Evolutionary conservation across 495 filamentous ascomycete genomes (phyloP).

Genomic region (Lasiosphaeria hispida): DNA sequence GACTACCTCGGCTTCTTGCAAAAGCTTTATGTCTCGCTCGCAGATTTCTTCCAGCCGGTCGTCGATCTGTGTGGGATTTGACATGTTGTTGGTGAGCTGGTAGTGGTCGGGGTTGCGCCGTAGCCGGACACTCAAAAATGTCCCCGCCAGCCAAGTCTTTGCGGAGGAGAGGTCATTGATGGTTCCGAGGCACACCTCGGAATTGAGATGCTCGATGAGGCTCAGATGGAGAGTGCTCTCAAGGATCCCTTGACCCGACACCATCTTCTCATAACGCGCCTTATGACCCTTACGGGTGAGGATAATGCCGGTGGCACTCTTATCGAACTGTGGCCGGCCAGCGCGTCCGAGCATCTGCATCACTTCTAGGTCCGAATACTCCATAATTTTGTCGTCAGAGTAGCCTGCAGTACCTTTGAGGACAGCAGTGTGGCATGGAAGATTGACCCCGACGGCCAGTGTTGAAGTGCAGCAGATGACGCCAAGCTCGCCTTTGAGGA

Average conservation of each 20-base stretch:
- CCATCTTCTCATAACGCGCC: constrained; percentile 74
- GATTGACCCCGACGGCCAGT: constrained; percentile 87
- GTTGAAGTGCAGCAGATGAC: constrained; percentile 97
- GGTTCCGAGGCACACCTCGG: constrained; percentile 84
- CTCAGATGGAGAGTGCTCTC: constrained; percentile 89
- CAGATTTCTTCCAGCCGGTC: constrained; percentile 77
- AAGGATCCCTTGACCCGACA: constrained; percentile 76
- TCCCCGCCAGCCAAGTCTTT: constrained; percentile 78
- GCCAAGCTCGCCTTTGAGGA: constrained; percentile 70
- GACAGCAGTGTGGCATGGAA: constrained; percentile 89
- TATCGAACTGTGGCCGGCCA: constrained; percentile 89
- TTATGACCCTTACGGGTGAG: constrained; percentile 72
- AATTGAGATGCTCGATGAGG: constrained; percentile 90
- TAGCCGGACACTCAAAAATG: constrained; percentile 83
- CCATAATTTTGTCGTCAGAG: constrained; percentile 58
- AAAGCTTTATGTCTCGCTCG: constrained; percentile 68
- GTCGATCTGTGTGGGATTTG: constrained; percentile 54
- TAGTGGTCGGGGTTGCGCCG: constrained; percentile 79
- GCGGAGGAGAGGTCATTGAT: constrained; percentile 69
- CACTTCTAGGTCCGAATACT: constrained; percentile 89
- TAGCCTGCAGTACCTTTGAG: constrained; percentile 86
- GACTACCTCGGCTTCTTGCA: constrained; percentile 63
- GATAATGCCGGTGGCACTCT: constrained; percentile 80
- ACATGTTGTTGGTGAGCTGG: constrained; percentile 56
- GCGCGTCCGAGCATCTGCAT: constrained; percentile 99